Evolutionary conservation across 768 basidiomycete genomes (phyloP), one percentile per base, ranked within the genome.

Genomic region (Tylopilus sp.): DNA sequence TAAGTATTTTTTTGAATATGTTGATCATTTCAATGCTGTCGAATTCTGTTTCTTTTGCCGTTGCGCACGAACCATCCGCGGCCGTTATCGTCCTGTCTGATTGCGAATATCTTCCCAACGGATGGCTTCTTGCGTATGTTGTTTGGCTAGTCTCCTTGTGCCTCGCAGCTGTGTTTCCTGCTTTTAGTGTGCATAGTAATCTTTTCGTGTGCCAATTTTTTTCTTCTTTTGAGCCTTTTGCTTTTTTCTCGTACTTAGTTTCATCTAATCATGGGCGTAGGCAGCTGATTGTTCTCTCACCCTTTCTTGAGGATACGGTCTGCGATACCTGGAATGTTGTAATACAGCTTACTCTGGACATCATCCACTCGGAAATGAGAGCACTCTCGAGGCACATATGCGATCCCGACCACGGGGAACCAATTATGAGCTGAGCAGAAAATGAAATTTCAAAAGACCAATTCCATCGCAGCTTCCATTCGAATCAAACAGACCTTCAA

Each of bases 301-400:
- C 21, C 37, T 47, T 56, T 63, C 57, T 63, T 67, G 67, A 57
- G 61, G 59, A 71, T 65, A 58, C 53, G 54, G 63, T 56, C 65
- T 67, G 69, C 65, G 57, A 69, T 69, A 71, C 68, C 68, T 69
- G 69, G 63, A 55, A 65, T 71, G 67, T 70, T 69, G 69, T 69
- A 69, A 67, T 69, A 69, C 65, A 71, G 49, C 56, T 58, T 56
- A 58, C 63, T 63, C 59, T 67, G 67, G 69, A 70, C 61, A 25
- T 48, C 40, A 37, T 14, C 33, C 24, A 17, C 52, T 54, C 54
- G 61, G 58, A 62, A 63, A 63, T 60, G 29, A 50, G 37, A 24
- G 22, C 33, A 36, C 5, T 34, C 31, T 21, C 37, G 25, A 53
- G 38, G 37, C 48, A 52, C 24, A 16, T 13, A 8, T 36, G 5